Conservation (phyloP, 1,139 yeast species). For the Trichomonascaceae sp. region DNA sequence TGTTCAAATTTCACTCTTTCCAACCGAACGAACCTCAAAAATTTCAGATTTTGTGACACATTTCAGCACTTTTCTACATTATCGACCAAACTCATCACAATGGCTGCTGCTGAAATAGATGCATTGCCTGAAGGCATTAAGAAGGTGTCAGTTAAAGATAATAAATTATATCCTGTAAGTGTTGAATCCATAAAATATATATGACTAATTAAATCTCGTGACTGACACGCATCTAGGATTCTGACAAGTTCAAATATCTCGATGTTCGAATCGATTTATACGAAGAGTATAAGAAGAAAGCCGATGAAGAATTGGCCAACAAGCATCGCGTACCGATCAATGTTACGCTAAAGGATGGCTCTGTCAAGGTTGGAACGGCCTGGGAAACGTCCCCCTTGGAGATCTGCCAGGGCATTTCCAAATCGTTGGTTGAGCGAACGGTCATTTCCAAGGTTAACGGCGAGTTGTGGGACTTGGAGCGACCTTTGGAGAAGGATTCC, state of each 20-base stretch:
- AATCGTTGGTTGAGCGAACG: slow-evolving; percentile 80
- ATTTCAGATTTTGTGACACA: background rate
- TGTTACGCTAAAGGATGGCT: slow-evolving; percentile 83
- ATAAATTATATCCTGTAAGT: slow-evolving; percentile 22
- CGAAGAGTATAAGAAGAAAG: slow-evolving; percentile 71
- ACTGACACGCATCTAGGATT: slow-evolving; percentile 17
- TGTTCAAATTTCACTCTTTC: background rate
- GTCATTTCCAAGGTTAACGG: slow-evolving; percentile 91
- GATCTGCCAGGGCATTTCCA: slow-evolving; percentile 78
- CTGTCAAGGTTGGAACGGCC: slow-evolving; percentile 67
- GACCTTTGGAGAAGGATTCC: slow-evolving; percentile 79
- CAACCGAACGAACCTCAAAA: background rate
- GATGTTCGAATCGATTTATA: slow-evolving; percentile 73
- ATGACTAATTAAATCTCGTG: background rate
- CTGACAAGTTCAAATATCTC: slow-evolving; percentile 79
- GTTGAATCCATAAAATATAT: background rate
- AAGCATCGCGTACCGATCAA: slow-evolving; percentile 59
- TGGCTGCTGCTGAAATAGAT: slow-evolving; percentile 32
- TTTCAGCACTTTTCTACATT: background rate
- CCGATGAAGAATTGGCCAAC: slow-evolving; percentile 64
- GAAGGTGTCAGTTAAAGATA: slow-evolving; percentile 41
- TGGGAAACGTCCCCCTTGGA: slow-evolving; percentile 90
- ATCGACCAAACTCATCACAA: slow-evolving; percentile 11
- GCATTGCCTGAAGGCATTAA: slow-evolving; percentile 49
- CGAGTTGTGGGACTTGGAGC: slow-evolving; percentile 87